phyloP scores from a whole-genome alignment of 2,329 filamentous ascomycete species.

The Sarocladium kiliense region DNA sequence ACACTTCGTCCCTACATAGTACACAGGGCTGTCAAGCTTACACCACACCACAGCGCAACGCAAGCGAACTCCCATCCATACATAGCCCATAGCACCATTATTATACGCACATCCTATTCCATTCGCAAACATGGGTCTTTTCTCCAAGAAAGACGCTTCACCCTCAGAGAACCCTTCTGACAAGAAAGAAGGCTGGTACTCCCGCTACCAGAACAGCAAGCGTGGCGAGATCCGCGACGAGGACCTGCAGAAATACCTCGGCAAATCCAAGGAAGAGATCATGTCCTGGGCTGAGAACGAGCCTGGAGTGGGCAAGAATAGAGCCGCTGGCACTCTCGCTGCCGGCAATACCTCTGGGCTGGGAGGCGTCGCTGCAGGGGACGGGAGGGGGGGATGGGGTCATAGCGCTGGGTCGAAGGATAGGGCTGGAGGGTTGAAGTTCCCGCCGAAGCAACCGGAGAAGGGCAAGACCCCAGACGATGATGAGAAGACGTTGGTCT shows the following conservation, averaged over 20 bases:
- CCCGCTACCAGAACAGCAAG: slow-evolving; percentile 10
- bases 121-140: neutral
- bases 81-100: too few species aligned
- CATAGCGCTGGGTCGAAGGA: slow-evolving; percentile 20
- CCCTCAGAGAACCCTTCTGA: neutral
- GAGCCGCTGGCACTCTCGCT: slow-evolving; percentile 27
- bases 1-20: too few species aligned
- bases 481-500: slow-evolving; percentile 4
- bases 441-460: slow-evolving; percentile 20
- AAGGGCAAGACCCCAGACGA: slow-evolving; percentile 7
- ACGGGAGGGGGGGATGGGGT: slow-evolving; percentile 31
- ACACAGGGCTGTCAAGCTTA: too few species aligned
- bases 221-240: slow-evolving; percentile 19
- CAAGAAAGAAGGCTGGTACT: slow-evolving; percentile 9
- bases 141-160: neutral
- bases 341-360: slow-evolving; percentile 25
- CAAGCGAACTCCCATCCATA: too few species aligned
- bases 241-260: slow-evolving; percentile 25
- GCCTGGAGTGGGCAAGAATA: slow-evolving; percentile 35
- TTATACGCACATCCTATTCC: too few species aligned
- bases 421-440: slow-evolving; percentile 27
- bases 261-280: slow-evolving; percentile 23
- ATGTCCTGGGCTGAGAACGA: slow-evolving; percentile 29
- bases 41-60: too few species aligned
- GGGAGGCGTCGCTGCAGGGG: slow-evolving; percentile 21